Base-by-base conservation (phyloP, 2,329 filamentous ascomycete genomes). In the Fusarium euwallaceae region DNA sequence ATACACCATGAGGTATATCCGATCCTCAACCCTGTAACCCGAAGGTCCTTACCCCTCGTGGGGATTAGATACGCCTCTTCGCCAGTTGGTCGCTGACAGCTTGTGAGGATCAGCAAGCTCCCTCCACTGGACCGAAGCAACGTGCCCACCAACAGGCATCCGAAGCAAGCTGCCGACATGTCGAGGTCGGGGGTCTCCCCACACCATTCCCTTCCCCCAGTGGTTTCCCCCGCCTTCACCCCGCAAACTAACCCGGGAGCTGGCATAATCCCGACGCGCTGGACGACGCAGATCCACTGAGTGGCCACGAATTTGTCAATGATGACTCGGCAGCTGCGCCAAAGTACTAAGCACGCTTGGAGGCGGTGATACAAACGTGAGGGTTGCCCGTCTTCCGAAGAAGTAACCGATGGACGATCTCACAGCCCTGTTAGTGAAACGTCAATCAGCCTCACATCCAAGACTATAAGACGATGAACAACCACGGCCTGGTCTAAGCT, bases 301-400 rank as follows among this genome's bases (percentile, higher is more conserved):
- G 17, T 34, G 41, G 43, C 39, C 17, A 36, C 27, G 39, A 20
- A 24, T 61, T 61, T 51, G 59, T 51, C 43, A 61, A 48, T 48
- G 27, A 45, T 48, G 60, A 36, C 60, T 51, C 41, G 48, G 17
- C 24, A 32, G 11, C 22, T 48, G 11, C 22, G 41, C 60, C 37
- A 61, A 43, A 24, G 32, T 27, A 32, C 24, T 36, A 24, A 62
- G 27, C n/a, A 43, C n/a, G 41, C n/a, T 43, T 43, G 10, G 43
- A 37, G n/a, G 17, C 22, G 41, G n/a, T 24, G 20, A 36, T 24
- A 9, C 41, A 22, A 48, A 17, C 24, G 4, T 22, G 1, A 29
- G 14, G 39, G n/a, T 51, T 45, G 27, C 59, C 59, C 59, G 24
- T 48, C 41, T 62, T 62, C 60, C 60, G 41, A 62, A 36, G 41